Percentiles rank a stretch among this genome's conserved stretches.
Evolutionary conservation across 2,329 filamentous ascomycete genomes (phyloP).

Genomic region (Trichophyton mentagrophytes): DNA sequence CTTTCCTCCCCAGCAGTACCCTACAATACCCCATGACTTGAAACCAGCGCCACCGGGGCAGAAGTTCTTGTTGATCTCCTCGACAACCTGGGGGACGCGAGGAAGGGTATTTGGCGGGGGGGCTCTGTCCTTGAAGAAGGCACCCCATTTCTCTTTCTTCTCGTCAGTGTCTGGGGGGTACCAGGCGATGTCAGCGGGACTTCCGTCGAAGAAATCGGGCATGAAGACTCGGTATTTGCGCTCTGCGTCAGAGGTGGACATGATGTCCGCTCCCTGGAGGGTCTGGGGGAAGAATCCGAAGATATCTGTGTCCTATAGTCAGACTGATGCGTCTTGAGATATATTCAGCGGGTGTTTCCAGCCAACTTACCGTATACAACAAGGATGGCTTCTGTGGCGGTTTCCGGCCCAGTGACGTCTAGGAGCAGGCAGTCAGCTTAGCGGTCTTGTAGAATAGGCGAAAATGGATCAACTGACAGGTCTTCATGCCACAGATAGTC

Average conservation of each 20-base stretch:
- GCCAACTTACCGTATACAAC: constrained; percentile 37
- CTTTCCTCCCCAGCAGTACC: constrained; percentile 42
- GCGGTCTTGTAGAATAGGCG: background rate
- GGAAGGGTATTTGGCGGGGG: constrained; percentile 46
- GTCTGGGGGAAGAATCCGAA: constrained; percentile 54
- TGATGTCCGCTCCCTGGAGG: constrained; percentile 51
- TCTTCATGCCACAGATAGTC: constrained; percentile 49
- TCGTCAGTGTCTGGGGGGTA: constrained; percentile 49
- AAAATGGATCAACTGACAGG: constrained; percentile 32
- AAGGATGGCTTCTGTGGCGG: constrained; percentile 45
- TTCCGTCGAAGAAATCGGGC: constrained; percentile 79
- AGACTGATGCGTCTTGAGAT: background rate
- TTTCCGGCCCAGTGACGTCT: constrained; percentile 45
- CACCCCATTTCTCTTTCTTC: constrained; percentile 46
- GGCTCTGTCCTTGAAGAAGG: constrained; percentile 46
- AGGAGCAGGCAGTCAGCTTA: background rate
- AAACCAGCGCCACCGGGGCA: constrained; percentile 28
- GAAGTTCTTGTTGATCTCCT: constrained; percentile 38
- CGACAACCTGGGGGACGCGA: constrained; percentile 43
- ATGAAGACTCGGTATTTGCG: constrained; percentile 74
- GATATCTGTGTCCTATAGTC: constrained; percentile 36
- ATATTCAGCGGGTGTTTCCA: background rate
- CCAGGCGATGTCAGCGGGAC: constrained; percentile 51
- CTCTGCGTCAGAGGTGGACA: constrained; percentile 51
- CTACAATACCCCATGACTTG: constrained; percentile 46